Conservation (phyloP, 2,329 filamentous ascomycete genomes). For the Colletotrichum tropicicola region DNA sequence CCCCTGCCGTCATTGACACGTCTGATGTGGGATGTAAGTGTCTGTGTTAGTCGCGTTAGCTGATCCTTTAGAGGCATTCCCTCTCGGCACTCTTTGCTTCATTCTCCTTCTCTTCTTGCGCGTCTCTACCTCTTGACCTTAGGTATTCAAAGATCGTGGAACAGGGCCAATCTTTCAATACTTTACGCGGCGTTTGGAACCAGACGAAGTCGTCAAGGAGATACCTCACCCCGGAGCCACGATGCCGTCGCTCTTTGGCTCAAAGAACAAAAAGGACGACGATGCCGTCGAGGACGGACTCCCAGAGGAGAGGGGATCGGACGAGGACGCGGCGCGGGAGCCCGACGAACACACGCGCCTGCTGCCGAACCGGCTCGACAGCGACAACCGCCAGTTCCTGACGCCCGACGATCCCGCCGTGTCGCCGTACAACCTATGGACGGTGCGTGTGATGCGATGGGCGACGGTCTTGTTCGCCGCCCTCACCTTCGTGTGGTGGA, state of each 20-base stretch:
- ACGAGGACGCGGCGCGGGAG: constrained; percentile 24
- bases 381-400: constrained; percentile 41
- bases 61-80: background rate
- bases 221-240: background rate
- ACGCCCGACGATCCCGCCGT: constrained; percentile 61
- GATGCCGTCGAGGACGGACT: constrained; percentile 37
- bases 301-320: constrained; percentile 13
- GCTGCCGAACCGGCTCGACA: constrained; percentile 73
- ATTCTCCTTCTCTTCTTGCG: background rate
- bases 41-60: background rate
- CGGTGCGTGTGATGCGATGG: constrained; percentile 81
- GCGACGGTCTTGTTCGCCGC: constrained; percentile 80
- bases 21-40: constrained; percentile 10
- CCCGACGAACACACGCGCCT: constrained; percentile 70
- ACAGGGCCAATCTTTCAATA: too few relatives aligned
- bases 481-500: constrained; percentile 91
- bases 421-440: constrained; percentile 95
- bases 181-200: too few relatives aligned
- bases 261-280: constrained; percentile 33
- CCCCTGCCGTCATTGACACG: constrained; percentile 29
- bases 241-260: constrained; percentile 22
- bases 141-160: too few relatives aligned
- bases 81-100: background rate
- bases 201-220: too few relatives aligned
- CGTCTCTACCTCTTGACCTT: background rate